Conservation (phyloP, 1,284 basidiomycete species). For the Boletellus sp. region DNA sequence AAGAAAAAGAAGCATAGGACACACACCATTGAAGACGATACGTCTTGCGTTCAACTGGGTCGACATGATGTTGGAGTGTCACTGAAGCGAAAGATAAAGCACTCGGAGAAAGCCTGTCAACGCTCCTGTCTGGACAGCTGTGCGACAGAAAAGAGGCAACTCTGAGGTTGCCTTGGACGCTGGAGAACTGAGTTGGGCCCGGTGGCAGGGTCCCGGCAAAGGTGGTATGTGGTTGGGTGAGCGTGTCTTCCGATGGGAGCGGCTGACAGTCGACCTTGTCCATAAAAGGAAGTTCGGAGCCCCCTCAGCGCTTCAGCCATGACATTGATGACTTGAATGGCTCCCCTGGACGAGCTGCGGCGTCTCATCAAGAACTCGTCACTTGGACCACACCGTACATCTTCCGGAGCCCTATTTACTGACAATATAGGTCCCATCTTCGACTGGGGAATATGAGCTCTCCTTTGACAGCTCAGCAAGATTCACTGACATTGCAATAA, state of each 20-base stretch:
- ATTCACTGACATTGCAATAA: too few species aligned
- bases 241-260: not conserved
- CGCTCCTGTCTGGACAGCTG: not conserved
- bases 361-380: not conserved
- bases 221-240: not conserved
- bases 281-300: slow-evolving; percentile 9
- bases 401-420: too few species aligned
- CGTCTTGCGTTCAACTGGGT: slow-evolving; percentile 24
- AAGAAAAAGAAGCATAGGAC: not conserved
- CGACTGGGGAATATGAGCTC: not conserved
- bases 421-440: too few species aligned
- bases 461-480: not conserved
- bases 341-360: too few species aligned
- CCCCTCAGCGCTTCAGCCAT: too few species aligned
- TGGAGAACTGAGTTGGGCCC: not conserved
- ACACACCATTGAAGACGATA: slow-evolving; percentile 27
- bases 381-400: too few species aligned
- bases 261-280: slow-evolving; percentile 3
- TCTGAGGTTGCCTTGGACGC: not conserved
- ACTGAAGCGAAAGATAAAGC: not conserved
- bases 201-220: not conserved
- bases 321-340: too few species aligned
- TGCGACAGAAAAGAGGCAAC: not conserved
- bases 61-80: slow-evolving; percentile 17
- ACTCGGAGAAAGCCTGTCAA: not conserved